Base-by-base conservation (phyloP, 129 eudicot genomes). In the Silybum marianum region DNA sequence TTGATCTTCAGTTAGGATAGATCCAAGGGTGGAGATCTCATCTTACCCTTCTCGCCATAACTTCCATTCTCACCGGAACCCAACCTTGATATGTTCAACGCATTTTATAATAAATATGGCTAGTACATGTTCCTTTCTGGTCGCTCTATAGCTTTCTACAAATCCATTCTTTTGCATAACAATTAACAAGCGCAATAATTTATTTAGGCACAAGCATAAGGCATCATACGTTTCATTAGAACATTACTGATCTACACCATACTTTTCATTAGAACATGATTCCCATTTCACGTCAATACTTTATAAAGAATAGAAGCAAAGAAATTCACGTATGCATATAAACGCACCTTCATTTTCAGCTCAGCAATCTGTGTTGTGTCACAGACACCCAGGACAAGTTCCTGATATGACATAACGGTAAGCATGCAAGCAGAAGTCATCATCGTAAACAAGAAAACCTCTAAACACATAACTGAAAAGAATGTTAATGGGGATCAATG, bases 301-400 rank as follows among this genome's bases (percentile, higher is more conserved):
- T 70, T 22, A 70, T 70, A 14, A 73, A 44, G 18, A 32, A 26
- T 14, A 24, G 48, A 26, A 24, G 23, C 16, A 78, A 21, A n/a
- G 24, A 28, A n/a, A 40, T 39, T 12, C 46, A 84, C 21, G 5
- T 16, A 23, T 34, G 19, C 6, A 65, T 2, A 22, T 63, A 14
- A 28, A n/a, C 48, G 82, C 73, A 90, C 95, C 97, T 93, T 93
- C 34, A 90, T 79, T 82, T 93, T 90, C 78, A 93, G 87, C 88
- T 93, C 93, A 44, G 93, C 97, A 77, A 93, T 85, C 81, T 89
- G 85, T 14, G 97, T 93, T 71, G 86, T 90, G 34, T 93, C 97
- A 78, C 97, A 93, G 63, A 93, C 95, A 76, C 90, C 89, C 69
- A 69, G 65, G 51, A 90, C 74, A 80, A 93, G 88, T 51, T 79